phyloP scores from a whole-genome alignment of 352 stramenopile genomes.

The Plasmopara muralis region DNA sequence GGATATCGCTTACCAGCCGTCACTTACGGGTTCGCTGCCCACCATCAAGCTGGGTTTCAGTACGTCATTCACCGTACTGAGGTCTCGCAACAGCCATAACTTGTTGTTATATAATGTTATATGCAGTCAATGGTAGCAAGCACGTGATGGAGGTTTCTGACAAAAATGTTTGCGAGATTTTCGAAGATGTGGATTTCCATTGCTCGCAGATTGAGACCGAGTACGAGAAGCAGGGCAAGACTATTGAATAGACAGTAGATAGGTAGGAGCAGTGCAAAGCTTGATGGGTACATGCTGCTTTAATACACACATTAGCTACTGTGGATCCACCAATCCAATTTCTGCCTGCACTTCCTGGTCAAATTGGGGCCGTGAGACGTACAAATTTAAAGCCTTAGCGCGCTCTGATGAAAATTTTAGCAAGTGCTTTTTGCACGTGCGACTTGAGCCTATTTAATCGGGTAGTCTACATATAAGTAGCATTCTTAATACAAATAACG shows the following conservation, averaged over 20 bases:
- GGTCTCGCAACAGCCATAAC: background rate
- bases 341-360: slow-evolving; percentile 38
- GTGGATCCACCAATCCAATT: slow-evolving; percentile 45
- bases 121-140: slow-evolving; percentile 71
- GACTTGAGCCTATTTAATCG: slow-evolving; percentile 37
- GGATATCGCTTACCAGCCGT: slow-evolving; percentile 53
- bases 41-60: slow-evolving; percentile 80
- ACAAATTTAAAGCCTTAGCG: slow-evolving; percentile 34
- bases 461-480: background rate
- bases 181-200: slow-evolving; percentile 76
- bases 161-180: slow-evolving; percentile 80
- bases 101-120: background rate
- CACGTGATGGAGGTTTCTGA: slow-evolving; percentile 55
- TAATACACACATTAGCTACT: slow-evolving; percentile 26
- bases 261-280: slow-evolving; percentile 3
- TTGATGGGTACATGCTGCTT: slow-evolving; percentile 5
- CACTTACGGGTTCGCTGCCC: slow-evolving; percentile 44
- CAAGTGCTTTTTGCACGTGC: slow-evolving; percentile 42
- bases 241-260: slow-evolving; percentile 56
- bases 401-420: slow-evolving; percentile 48
- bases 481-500: background rate
- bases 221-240: slow-evolving; percentile 77
- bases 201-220: slow-evolving; percentile 85
- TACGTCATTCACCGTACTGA: slow-evolving; percentile 18
- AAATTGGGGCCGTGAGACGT: slow-evolving; percentile 31